Conservation (phyloP, 202 grass and related monocot genomes). For the Setaria italica region DNA sequence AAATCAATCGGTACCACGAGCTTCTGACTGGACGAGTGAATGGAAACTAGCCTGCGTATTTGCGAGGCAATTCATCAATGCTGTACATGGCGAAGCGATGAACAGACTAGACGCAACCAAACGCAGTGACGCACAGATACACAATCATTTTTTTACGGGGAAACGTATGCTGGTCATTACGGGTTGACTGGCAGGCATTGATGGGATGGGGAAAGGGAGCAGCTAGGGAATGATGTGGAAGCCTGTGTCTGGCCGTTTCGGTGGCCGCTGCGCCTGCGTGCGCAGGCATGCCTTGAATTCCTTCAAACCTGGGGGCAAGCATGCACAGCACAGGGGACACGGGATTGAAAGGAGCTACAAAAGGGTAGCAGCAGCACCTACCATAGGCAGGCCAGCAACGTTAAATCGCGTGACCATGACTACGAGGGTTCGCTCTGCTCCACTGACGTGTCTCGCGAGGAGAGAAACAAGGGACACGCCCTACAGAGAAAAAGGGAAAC, state of each 20-base stretch:
- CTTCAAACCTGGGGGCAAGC: conserved; percentile 31
- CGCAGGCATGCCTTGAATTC: conserved; percentile 32
- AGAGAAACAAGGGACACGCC: too few species aligned
- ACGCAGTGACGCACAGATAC: background rate
- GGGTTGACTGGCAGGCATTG: background rate
- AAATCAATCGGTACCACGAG: background rate
- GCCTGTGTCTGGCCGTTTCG: conserved; percentile 50
- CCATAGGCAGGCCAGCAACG: conserved; percentile 39
- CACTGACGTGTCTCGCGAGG: background rate
- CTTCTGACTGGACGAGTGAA: background rate
- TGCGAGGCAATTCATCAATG: background rate
- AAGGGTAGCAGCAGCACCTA: conserved; percentile 18
- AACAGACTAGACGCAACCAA: conserved; percentile 17
- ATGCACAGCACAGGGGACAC: conserved; percentile 16
- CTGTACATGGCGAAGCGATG: background rate
- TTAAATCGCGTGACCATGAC: conserved; percentile 62
- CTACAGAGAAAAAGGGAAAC: background rate
- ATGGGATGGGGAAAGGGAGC: background rate
- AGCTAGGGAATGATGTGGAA: conserved; percentile 29
- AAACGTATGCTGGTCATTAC: conserved; percentile 6
- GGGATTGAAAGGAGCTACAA: conserved; percentile 54
- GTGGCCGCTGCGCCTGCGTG: background rate
- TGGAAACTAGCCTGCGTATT: background rate
- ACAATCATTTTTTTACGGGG: conserved; percentile 3
- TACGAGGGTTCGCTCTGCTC: conserved; percentile 31